Conservation (phyloP, 83 land plant species). For the Thuja plicata region DNA sequence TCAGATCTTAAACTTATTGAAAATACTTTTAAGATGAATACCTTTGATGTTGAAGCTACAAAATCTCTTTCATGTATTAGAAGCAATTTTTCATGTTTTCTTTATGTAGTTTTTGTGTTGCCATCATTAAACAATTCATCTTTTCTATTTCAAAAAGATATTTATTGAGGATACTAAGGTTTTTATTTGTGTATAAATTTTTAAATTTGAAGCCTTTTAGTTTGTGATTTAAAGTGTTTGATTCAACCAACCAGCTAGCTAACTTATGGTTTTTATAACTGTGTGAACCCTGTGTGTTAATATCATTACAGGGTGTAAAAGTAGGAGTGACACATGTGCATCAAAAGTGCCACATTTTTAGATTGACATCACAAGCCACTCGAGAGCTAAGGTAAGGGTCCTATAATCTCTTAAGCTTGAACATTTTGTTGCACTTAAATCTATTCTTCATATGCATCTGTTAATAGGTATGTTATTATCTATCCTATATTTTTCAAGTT, state of each 20-base stretch:
- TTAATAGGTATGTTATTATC: background rate
- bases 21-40: too few species aligned
- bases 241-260: too few species aligned
- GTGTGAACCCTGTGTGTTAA: background rate
- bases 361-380: conserved; percentile 90
- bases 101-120: too few species aligned
- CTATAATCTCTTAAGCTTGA: background rate
- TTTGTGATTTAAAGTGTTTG: background rate
- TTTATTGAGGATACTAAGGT: too few species aligned
- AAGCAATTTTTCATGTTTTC: too few species aligned
- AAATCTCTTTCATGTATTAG: too few species aligned
- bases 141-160: too few species aligned
- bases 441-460: background rate
- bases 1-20: too few species aligned
- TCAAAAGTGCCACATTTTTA: conserved; percentile 88
- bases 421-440: background rate
- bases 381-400: conserved; percentile 41
- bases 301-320: conserved; percentile 87
- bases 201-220: background rate
- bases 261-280: background rate
- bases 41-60: too few species aligned
- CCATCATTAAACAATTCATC: too few species aligned
- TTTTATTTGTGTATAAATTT: background rate
- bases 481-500: background rate
- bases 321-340: conserved; percentile 94